These are phyloP conservation scores for Backusella westeae DNA, from an alignment of 192 early-diverging fungal genomes.

Conservation along the genomic window DNA sequence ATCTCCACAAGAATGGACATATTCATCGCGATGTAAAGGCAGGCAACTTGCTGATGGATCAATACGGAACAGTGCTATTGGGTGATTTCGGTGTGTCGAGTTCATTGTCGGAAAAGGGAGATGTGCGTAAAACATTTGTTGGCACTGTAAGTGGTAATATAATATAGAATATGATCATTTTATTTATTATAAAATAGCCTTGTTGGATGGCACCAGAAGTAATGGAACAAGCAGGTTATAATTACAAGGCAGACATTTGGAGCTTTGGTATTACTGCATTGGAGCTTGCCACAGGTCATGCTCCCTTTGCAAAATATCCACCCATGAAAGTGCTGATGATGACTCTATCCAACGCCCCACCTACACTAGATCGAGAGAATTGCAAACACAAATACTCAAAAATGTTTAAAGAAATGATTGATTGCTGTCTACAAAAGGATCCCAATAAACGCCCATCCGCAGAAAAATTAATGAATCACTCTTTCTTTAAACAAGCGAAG, in stretches of 20 bases:
- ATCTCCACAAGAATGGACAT: constrained; percentile 62
- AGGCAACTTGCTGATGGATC: constrained; percentile 66
- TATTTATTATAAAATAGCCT: constrained; percentile 15
- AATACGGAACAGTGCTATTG: constrained; percentile 59
- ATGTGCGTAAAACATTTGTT: constrained; percentile 68
- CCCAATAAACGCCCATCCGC: constrained; percentile 71
- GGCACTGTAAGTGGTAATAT: constrained; percentile 38
- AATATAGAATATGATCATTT: no score
- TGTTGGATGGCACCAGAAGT: constrained; percentile 78
- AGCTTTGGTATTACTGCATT: constrained; percentile 86
- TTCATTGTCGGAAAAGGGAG: constrained; percentile 62
- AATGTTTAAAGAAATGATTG: constrained; percentile 84
- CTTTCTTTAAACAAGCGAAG: constrained; percentile 78
- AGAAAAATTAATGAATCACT: constrained; percentile 70
- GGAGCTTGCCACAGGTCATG: constrained; percentile 83
- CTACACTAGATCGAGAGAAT: constrained; percentile 74
- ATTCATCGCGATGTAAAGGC: constrained; percentile 76
- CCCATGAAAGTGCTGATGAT: constrained; percentile 86
- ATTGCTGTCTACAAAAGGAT: constrained; percentile 77
- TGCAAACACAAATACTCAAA: constrained; percentile 76
- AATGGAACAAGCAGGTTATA: constrained; percentile 89
- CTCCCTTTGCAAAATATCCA: constrained; percentile 85
- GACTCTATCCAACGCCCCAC: constrained; percentile 82
- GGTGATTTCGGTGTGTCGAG: constrained; percentile 72
- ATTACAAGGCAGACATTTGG: constrained; percentile 91